phyloP scores from a whole-genome alignment of 1,139 yeast species.

The Pneumocystis murina region DNA sequence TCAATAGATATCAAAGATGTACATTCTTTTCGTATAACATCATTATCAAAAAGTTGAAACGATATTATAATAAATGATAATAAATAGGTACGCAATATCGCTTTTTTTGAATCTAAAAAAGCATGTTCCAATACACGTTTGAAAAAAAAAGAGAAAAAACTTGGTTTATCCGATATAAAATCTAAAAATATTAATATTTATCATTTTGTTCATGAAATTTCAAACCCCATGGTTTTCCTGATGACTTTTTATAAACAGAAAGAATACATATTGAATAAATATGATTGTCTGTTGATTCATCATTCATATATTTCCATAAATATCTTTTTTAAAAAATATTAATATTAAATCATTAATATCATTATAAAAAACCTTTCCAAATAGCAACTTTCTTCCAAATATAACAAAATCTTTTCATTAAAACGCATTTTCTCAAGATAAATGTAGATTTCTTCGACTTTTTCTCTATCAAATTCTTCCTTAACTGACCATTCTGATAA shows the following conservation, averaged over 20 bases:
- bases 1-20: slow-evolving; percentile 29
- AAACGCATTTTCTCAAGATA: slow-evolving; percentile 4
- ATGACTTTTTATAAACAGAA: slow-evolving; percentile 15
- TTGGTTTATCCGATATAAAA: slow-evolving; percentile 15
- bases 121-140: slow-evolving; percentile 19
- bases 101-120: slow-evolving; percentile 9
- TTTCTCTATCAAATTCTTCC: slow-evolving; percentile 3
- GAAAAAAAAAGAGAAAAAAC: slow-evolving; percentile 19
- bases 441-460: slow-evolving; percentile 7
- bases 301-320: slow-evolving; percentile 31
- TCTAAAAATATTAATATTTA: slow-evolving; percentile 1
- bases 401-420: slow-evolving; percentile 1
- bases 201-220: slow-evolving; percentile 4
- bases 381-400: slow-evolving; percentile 11
- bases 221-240: slow-evolving; percentile 12
- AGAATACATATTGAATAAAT: slow-evolving; percentile 26
- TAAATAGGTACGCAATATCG: slow-evolving; percentile 13
- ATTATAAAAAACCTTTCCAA: slow-evolving; percentile 7
- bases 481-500: neutral
- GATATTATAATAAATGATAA: slow-evolving; percentile 19
- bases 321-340: slow-evolving; percentile 13
- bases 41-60: slow-evolving; percentile 18
- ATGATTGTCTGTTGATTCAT: slow-evolving; percentile 30
- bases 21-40: slow-evolving; percentile 19
- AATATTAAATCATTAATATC: slow-evolving; percentile 15